phyloP scores from a whole-genome alignment of 129 eudicot genomes.

The Ambrosia artemisiifolia region DNA sequence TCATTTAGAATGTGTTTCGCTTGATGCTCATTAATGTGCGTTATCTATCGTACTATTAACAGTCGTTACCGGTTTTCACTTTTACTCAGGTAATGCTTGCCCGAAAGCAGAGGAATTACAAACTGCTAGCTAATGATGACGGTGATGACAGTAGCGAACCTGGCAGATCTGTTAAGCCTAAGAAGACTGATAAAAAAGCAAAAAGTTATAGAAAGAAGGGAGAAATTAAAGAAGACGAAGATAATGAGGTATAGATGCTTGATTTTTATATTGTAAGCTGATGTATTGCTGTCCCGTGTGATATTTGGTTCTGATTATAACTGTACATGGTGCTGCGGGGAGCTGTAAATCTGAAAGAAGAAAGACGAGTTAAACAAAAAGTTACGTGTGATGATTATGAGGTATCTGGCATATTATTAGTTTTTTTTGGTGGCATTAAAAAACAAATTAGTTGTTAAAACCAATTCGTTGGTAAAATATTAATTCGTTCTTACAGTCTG shows the following conservation, averaged over 20 bases:
- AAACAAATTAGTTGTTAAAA: background rate
- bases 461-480: background rate
- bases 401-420: conserved; percentile 33
- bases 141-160: conserved; percentile 37
- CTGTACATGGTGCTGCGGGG: conserved; percentile 47
- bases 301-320: conserved; percentile 37
- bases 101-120: conserved; percentile 72
- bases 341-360: conserved; percentile 36
- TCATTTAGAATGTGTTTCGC: too few species aligned
- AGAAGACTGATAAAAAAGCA: conserved; percentile 39
- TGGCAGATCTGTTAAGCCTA: conserved; percentile 28
- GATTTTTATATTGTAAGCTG: conserved; percentile 37
- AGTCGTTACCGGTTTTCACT: too few species aligned
- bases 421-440: background rate
- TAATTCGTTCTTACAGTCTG: conserved; percentile 50
- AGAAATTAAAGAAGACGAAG: conserved; percentile 61
- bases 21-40: too few species aligned
- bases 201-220: conserved; percentile 75
- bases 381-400: conserved; percentile 56
- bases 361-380: conserved; percentile 49
- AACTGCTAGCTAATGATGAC: conserved; percentile 60
- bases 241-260: conserved; percentile 66
- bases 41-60: too few species aligned
- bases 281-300: conserved; percentile 23
- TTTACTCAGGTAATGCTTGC: conserved; percentile 64